These are phyloP conservation scores for Geoglossum glabrum DNA, from an alignment of 495 filamentous ascomycete species.

Conservation along the genomic window DNA sequence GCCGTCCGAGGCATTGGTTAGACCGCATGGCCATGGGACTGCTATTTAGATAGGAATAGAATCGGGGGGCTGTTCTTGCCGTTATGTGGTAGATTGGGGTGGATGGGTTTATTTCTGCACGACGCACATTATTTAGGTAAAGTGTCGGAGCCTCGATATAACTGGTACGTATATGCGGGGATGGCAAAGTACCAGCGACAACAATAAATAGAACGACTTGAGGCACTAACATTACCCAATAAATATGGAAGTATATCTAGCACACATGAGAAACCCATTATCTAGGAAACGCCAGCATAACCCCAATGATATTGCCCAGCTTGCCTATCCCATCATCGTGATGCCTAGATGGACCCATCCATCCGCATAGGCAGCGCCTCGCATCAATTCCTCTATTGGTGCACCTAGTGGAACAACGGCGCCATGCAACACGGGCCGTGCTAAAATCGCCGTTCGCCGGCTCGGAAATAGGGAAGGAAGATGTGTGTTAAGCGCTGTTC, in stretches of 20 bases:
- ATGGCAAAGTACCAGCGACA: too few species aligned
- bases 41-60: too few species aligned
- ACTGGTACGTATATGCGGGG: too few species aligned
- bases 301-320: neutral
- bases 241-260: neutral
- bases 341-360: constrained; percentile 81
- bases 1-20: too few species aligned
- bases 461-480: constrained; percentile 78
- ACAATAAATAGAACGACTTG: too few species aligned
- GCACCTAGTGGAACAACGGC: constrained; percentile 64
- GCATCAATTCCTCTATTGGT: constrained; percentile 67
- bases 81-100: too few species aligned
- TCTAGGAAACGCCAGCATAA: neutral
- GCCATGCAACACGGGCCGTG: constrained; percentile 80
- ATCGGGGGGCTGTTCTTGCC: too few species aligned
- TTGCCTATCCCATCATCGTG: constrained; percentile 37
- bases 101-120: too few species aligned
- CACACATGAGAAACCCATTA: neutral
- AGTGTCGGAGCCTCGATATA: too few species aligned
- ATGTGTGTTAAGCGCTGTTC: constrained; percentile 52
- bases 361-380: constrained; percentile 68
- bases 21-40: too few species aligned
- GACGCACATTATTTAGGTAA: too few species aligned
- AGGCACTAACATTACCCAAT: too few species aligned
- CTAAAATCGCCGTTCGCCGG: constrained; percentile 65